Conservation (phyloP, 441 rosid species). For the Macaranga tanarius region DNA sequence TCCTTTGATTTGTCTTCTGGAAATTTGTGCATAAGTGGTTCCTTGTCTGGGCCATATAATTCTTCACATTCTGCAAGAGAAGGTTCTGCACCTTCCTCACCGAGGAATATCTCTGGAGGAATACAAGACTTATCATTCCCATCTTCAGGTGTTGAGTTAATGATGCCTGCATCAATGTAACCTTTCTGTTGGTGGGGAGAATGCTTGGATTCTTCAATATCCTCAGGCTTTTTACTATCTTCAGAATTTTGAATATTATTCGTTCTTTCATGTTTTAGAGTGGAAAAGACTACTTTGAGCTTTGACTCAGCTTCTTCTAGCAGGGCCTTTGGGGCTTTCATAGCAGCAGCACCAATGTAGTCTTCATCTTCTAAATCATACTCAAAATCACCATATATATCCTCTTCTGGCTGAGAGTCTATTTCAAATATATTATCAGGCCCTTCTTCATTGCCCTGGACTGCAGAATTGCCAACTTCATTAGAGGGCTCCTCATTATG, state of each 20-base stretch:
- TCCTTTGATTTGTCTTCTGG: constrained; percentile 38
- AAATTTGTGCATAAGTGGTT: constrained; percentile 53
- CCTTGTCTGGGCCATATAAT: constrained; percentile 84
- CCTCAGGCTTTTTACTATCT: constrained; percentile 33
- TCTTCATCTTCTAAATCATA: constrained; percentile 86
- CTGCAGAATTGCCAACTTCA: constrained; percentile 35
- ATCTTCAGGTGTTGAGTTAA: constrained; percentile 29
- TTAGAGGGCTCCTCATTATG: constrained; percentile 32
- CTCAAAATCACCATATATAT: constrained; percentile 88
- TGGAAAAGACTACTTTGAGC: constrained; percentile 69
- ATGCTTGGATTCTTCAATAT: constrained; percentile 31
- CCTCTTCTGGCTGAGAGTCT: constrained; percentile 59
- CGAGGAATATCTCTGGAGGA: constrained; percentile 30
- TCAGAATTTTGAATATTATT: constrained; percentile 28
- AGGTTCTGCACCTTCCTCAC: constrained; percentile 54
- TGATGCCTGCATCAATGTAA: constrained; percentile 20
- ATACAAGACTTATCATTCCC: constrained; percentile 24
- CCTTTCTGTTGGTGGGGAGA: constrained; percentile 22
- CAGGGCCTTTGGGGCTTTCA: constrained; percentile 43
- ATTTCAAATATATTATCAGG: constrained; percentile 68
- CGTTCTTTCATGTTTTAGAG: constrained; percentile 50
- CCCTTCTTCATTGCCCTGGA: constrained; percentile 42
- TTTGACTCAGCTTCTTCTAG: constrained; percentile 56
- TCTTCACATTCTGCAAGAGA: constrained; percentile 85
- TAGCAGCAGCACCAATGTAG: constrained; percentile 55